Percentiles rank a stretch among this genome's conserved stretches.
Evolutionary conservation across 176 grass and related monocot genomes (phyloP).

Genomic region (Otatea glauca): DNA sequence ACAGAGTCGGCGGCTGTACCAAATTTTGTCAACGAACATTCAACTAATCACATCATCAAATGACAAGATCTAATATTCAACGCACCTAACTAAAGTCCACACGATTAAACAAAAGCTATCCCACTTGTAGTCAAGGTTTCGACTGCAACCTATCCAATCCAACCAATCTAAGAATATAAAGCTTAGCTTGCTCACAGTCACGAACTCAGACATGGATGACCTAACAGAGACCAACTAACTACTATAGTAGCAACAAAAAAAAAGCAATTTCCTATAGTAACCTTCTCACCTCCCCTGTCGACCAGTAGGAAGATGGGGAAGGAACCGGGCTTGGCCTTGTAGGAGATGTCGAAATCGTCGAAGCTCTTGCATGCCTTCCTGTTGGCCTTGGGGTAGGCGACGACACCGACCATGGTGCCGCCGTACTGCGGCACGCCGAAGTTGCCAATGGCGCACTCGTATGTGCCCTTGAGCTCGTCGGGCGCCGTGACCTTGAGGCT

Average conservation of each 20-base stretch:
- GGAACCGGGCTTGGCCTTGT: slow-evolving; percentile 66
- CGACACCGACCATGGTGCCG: no score
- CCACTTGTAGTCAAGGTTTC: neutral
- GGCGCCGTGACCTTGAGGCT: no score
- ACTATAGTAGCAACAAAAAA: neutral
- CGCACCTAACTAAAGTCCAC: neutral
- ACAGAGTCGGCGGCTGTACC: no score
- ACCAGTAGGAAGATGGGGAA: slow-evolving; percentile 73
- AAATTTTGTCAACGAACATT: no score
- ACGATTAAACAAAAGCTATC: neutral
- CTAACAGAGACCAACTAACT: no score
- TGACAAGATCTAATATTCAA: neutral
- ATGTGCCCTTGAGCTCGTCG: no score
- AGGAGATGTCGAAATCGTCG: slow-evolving; percentile 65
- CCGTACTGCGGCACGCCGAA: no score
- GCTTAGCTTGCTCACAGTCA: no score
- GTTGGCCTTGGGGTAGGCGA: slow-evolving; percentile 68
- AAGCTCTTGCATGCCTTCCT: slow-evolving; percentile 73
- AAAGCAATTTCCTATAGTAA: neutral
- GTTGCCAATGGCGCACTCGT: no score
- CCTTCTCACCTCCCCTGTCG: slow-evolving; percentile 68
- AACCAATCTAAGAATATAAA: neutral
- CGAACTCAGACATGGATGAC: no score
- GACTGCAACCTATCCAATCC: neutral
- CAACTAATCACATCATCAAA: no score